Conservation (phyloP, 1,284 basidiomycete genomes). For the Xerocomus nothofagi region DNA sequence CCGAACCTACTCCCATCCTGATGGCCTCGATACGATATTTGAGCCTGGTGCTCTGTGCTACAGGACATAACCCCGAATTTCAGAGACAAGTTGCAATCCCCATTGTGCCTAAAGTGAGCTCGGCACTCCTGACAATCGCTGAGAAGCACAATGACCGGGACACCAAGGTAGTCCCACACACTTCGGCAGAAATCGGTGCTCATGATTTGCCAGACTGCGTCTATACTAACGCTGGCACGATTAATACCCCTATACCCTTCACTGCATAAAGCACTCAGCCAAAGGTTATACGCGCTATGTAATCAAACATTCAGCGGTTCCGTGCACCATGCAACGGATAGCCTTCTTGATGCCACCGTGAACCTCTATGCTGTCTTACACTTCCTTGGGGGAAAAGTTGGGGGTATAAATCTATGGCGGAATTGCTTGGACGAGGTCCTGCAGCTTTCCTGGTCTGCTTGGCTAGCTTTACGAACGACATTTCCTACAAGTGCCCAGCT, state of each 20-base stretch:
- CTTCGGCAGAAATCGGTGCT: conserved; percentile 2
- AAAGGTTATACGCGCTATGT: conserved; percentile 50
- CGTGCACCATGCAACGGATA: conserved; percentile 42
- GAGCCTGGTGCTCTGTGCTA: conserved; percentile 54
- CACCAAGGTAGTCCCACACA: conserved; percentile 39
- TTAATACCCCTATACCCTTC: conserved; percentile 67
- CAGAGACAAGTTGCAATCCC: conserved; percentile 73
- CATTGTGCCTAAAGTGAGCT: conserved; percentile 67
- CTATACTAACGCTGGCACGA: conserved; percentile 51
- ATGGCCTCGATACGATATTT: conserved; percentile 65
- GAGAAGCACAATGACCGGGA: conserved; percentile 53
- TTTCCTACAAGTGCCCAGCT: conserved; percentile 38
- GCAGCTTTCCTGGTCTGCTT: conserved; percentile 59
- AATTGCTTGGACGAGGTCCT: conserved; percentile 70
- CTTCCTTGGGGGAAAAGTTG: conserved; percentile 74
- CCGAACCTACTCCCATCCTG: conserved; percentile 56
- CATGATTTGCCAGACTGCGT: conserved; percentile 44
- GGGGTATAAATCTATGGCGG: conserved; percentile 67
- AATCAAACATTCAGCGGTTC: conserved; percentile 58
- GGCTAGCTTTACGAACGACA: conserved; percentile 57
- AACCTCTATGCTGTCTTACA: conserved; percentile 61
- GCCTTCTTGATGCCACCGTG: conserved; percentile 51
- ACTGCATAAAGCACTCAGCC: conserved; percentile 54
- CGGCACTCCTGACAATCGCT: conserved; percentile 52
- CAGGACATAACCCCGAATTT: conserved; percentile 65